A percentile compares a stretch with the other conserved stretches of the same genome.
phyloP scores from a whole-genome alignment of 1,139 yeast genomes.

The Scheffersomyces insectosa region DNA sequence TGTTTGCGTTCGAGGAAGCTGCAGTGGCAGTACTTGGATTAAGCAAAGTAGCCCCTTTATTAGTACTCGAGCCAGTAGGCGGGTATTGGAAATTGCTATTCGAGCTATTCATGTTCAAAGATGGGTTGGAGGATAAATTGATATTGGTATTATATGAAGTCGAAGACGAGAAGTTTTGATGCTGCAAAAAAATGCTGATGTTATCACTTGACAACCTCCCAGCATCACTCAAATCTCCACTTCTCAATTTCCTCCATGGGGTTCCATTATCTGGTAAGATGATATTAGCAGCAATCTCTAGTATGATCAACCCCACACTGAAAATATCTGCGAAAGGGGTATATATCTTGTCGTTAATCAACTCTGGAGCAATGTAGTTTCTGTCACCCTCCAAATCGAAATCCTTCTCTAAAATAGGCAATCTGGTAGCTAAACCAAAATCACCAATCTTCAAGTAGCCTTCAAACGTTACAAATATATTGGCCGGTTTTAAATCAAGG shows the following conservation, averaged over 20 bases:
- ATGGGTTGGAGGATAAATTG: constrained; percentile 11
- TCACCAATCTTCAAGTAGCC: constrained; percentile 88
- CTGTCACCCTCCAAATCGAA: constrained; percentile 96
- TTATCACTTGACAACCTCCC: constrained; percentile 72
- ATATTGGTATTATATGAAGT: constrained; percentile 31
- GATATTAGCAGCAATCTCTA: constrained; percentile 95
- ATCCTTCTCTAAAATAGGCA: constrained; percentile 55
- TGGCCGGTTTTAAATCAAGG: constrained; percentile 92
- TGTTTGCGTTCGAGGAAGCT: background rate
- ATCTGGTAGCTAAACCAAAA: constrained; percentile 60
- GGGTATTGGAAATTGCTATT: constrained; percentile 3
- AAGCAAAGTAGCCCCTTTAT: background rate
- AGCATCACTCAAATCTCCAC: constrained; percentile 95
- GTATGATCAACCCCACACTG: constrained; percentile 86
- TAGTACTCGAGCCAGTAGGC: background rate
- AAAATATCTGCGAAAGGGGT: constrained; percentile 94
- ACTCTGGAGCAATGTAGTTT: constrained; percentile 97
- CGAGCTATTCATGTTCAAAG: constrained; percentile 8
- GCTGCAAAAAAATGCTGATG: constrained; percentile 46
- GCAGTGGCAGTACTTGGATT: background rate
- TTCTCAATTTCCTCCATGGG: constrained; percentile 93
- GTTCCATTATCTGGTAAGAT: constrained; percentile 94
- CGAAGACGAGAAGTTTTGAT: constrained; percentile 38
- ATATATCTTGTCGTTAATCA: constrained; percentile 76
- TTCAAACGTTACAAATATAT: constrained; percentile 90